These are phyloP conservation scores for Dysphania ambrosioides DNA, from an alignment of 148 eudicot genomes.

Conservation along the genomic window DNA sequence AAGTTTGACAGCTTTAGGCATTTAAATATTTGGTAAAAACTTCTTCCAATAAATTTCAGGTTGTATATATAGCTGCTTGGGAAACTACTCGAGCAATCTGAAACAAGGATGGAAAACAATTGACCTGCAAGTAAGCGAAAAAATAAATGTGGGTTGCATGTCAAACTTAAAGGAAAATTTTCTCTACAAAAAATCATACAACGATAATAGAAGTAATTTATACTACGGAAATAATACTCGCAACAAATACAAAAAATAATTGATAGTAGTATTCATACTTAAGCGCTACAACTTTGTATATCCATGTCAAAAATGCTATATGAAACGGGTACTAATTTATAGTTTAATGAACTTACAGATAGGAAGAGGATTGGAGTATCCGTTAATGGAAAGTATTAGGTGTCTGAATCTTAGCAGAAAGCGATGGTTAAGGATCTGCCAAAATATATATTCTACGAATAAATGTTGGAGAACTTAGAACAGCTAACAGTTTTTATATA, in stretches of 20 bases:
- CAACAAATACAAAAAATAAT: too few species aligned
- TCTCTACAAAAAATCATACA: too few species aligned
- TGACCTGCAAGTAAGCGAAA: not conserved
- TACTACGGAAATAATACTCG: too few species aligned
- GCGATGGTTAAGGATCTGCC: not conserved
- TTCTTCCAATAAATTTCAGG: slow-evolving; percentile 58
- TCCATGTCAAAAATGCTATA: too few species aligned
- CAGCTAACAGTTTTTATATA: not conserved
- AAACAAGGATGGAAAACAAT: not conserved
- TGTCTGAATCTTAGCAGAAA: too few species aligned
- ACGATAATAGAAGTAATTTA: too few species aligned
- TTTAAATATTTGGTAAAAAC: slow-evolving; percentile 48
- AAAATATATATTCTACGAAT: not conserved
- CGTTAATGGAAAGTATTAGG: not conserved
- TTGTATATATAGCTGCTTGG: slow-evolving; percentile 36
- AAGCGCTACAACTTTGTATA: too few species aligned
- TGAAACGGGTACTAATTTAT: too few species aligned
- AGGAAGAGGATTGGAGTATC: slow-evolving; percentile 1
- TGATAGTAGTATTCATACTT: too few species aligned
- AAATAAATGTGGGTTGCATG: too few species aligned
- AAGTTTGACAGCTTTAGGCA: slow-evolving; percentile 46
- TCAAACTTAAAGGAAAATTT: not conserved
- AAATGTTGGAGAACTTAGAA: not conserved
- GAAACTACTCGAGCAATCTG: slow-evolving; percentile 41
- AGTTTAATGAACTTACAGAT: not conserved